These are phyloP conservation scores for Kazachstania sp. DNA, from an alignment of 1,139 yeast species.

Conservation along the genomic window DNA sequence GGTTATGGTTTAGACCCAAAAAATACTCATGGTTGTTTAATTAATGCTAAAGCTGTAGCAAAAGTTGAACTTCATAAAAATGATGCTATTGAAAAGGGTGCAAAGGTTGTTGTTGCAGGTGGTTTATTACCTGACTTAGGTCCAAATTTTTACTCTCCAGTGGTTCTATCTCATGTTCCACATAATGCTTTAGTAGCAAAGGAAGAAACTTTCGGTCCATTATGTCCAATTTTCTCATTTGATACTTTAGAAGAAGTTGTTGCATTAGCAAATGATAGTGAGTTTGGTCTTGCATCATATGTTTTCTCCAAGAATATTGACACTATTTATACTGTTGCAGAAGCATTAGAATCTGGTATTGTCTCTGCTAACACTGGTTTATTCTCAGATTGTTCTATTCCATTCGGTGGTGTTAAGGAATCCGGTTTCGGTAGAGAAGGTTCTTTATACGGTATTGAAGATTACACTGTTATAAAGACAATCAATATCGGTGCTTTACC, in stretches of 20 bases:
- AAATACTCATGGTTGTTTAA: slow-evolving; percentile 76
- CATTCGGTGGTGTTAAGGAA: slow-evolving; percentile 76
- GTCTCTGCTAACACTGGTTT: slow-evolving; percentile 69
- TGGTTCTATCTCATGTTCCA: slow-evolving; percentile 60
- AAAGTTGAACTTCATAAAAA: slow-evolving; percentile 66
- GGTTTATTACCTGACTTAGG: slow-evolving; percentile 59
- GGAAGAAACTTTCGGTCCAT: slow-evolving; percentile 89
- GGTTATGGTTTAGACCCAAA: slow-evolving; percentile 67
- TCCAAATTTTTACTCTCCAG: slow-evolving; percentile 65
- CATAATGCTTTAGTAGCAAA: slow-evolving; percentile 50
- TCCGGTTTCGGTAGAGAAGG: slow-evolving; percentile 83
- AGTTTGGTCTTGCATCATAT: slow-evolving; percentile 73
- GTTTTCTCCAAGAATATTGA: slow-evolving; percentile 59
- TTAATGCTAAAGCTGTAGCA: slow-evolving; percentile 53
- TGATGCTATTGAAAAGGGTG: slow-evolving; percentile 72
- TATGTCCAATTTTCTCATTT: slow-evolving; percentile 69
- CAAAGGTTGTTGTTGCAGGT: slow-evolving; percentile 58
- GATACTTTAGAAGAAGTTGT: slow-evolving; percentile 61
- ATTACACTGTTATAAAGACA: slow-evolving; percentile 59
- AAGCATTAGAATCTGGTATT: slow-evolving; percentile 73
- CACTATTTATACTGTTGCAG: slow-evolving; percentile 58
- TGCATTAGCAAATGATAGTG: slow-evolving; percentile 56
- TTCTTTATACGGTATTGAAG: slow-evolving; percentile 66
- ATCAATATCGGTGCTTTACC: slow-evolving; percentile 39
- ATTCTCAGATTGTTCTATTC: slow-evolving; percentile 62